Evolutionary conservation across 345 rosid species (phyloP).

Genomic region (Punica granatum): DNA sequence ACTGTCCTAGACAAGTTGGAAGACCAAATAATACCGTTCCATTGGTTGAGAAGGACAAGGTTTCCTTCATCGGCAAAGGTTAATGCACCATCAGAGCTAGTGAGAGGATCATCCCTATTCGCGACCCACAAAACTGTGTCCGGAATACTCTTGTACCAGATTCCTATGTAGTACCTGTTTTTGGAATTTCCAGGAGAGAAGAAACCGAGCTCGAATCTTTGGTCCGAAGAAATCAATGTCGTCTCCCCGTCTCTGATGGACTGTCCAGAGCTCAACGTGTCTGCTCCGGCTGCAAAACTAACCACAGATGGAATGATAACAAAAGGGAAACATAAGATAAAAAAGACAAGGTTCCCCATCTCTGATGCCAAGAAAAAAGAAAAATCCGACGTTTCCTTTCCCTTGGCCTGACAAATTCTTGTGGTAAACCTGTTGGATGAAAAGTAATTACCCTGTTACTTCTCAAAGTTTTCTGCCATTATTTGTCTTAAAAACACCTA

Average conservation of each 20-base stretch:
- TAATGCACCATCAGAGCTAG: slow-evolving; percentile 17
- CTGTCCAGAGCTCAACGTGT: slow-evolving; percentile 10
- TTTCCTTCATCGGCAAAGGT: slow-evolving; percentile 13
- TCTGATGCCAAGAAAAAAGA: background rate
- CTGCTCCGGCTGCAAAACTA: background rate
- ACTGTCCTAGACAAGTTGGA: slow-evolving; percentile 9
- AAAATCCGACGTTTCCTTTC: no score
- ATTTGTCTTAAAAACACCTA: no score
- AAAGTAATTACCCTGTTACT: no score
- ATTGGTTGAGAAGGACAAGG: slow-evolving; percentile 13
- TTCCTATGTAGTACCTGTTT: slow-evolving; percentile 37
- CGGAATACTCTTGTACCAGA: slow-evolving; percentile 31
- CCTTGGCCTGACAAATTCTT: no score
- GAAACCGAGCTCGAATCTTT: slow-evolving; percentile 30
- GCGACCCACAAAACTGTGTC: slow-evolving; percentile 39
- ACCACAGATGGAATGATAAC: background rate
- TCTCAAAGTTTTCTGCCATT: no score
- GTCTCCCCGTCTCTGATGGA: slow-evolving; percentile 18
- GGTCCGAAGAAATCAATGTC: slow-evolving; percentile 18
- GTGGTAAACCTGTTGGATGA: no score
- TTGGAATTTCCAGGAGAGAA: slow-evolving; percentile 21
- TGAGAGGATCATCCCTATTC: slow-evolving; percentile 26
- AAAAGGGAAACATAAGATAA: background rate
- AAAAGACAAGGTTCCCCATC: slow-evolving; percentile 1
- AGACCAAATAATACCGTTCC: slow-evolving; percentile 15